These are phyloP conservation scores for Leccinum disarticulatum DNA, from an alignment of 768 basidiomycete species.

Conservation along the genomic window DNA sequence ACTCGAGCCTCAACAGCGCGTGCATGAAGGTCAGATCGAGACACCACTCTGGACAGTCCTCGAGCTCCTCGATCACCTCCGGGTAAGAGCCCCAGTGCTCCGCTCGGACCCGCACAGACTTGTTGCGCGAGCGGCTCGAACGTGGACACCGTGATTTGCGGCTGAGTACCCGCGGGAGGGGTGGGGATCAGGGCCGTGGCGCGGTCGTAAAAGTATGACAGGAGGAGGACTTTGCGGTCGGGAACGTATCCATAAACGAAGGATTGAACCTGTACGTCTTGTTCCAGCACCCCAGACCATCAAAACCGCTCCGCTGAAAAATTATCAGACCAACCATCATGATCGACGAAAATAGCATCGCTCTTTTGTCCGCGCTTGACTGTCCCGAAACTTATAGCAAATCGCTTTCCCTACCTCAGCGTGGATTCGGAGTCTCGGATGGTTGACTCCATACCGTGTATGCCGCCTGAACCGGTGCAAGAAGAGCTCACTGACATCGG, in stretches of 20 bases:
- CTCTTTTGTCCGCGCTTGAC: conserved; percentile 9
- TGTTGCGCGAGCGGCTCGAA: conserved; percentile 63
- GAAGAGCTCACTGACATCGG: background rate
- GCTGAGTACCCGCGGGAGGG: conserved; percentile 21
- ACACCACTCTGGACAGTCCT: conserved; percentile 89
- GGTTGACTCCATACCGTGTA: conserved; percentile 11
- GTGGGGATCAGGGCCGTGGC: conserved; percentile 67
- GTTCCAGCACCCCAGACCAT: background rate
- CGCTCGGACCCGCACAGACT: conserved; percentile 67
- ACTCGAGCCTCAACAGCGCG: conserved; percentile 80
- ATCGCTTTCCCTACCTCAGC: conserved; percentile 9
- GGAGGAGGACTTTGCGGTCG: conserved; percentile 76
- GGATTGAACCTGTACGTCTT: conserved; percentile 65
- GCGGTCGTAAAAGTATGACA: conserved; percentile 98
- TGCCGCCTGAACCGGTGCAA: conserved; percentile 11
- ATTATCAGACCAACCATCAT: conserved; percentile 14
- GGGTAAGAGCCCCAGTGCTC: conserved; percentile 44
- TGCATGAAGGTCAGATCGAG: conserved; percentile 96
- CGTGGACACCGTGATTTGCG: conserved; percentile 48
- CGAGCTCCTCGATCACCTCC: conserved; percentile 63
- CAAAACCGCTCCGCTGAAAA: background rate
- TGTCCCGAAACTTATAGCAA: conserved; percentile 12
- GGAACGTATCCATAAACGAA: conserved; percentile 84
- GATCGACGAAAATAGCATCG: conserved; percentile 10
- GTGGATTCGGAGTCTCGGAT: conserved; percentile 11